Percentiles rank a stretch among this genome's conserved stretches.
These are phyloP conservation scores for Acer saccharum DNA, from an alignment of 345 rosid species.

Conservation along the genomic window DNA sequence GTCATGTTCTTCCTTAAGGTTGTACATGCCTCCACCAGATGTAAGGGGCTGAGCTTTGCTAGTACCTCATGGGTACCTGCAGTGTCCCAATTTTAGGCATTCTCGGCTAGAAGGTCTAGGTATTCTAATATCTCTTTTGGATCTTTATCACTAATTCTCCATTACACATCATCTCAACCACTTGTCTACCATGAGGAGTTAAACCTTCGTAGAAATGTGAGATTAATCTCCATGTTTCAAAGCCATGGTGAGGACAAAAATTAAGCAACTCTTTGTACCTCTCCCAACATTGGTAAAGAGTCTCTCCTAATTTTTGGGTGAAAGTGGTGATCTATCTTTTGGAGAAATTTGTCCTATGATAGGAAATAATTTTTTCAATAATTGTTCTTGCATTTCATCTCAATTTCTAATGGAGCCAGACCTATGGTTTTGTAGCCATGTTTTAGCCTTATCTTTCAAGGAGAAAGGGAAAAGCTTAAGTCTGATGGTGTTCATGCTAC, in stretches of 20 bases:
- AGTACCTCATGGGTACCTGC: background rate
- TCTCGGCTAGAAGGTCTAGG: background rate
- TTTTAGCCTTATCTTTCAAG: background rate
- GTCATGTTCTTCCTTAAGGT: background rate
- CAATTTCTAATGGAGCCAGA: background rate
- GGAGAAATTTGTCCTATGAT: too few species aligned
- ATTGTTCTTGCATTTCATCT: too few species aligned
- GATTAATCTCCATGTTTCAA: background rate
- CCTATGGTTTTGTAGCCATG: background rate
- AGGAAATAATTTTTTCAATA: too few species aligned
- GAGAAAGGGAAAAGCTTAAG: background rate
- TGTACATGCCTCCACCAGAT: background rate
- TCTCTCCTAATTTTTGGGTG: background rate
- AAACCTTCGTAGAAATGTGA: background rate
- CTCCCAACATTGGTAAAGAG: background rate
- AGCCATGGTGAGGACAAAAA: background rate
- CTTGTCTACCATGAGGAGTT: background rate
- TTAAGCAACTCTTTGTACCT: background rate
- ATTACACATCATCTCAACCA: background rate
- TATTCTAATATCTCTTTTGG: background rate
- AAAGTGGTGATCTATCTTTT: too few species aligned
- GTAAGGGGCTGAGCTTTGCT: background rate
- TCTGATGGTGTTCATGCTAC: background rate
- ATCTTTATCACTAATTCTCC: background rate
- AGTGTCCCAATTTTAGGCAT: background rate